Conservation (phyloP, 2,329 filamentous ascomycete genomes). For the Xylariomycetidae sp. region DNA sequence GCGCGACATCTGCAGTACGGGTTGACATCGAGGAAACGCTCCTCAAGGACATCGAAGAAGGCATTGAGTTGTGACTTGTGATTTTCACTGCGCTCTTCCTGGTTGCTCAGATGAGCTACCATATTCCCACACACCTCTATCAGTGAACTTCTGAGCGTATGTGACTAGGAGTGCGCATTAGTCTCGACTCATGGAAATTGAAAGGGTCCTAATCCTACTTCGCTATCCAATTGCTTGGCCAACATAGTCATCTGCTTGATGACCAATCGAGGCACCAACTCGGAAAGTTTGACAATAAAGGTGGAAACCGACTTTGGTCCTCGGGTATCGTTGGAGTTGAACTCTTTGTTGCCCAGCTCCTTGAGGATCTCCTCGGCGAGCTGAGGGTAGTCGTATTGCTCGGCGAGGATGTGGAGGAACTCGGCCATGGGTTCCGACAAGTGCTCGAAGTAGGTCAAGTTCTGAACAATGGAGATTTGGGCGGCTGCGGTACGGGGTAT, state of each 20-base stretch:
- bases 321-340: constrained; percentile 92
- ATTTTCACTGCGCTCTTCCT: constrained; percentile 87
- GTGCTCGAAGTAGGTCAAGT: constrained; percentile 96
- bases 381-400: constrained; percentile 97
- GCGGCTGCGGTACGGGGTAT: constrained; percentile 56
- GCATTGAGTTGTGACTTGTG: constrained; percentile 93
- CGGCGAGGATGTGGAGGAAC: constrained; percentile 89
- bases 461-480: constrained; percentile 97
- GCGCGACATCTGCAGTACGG: constrained; percentile 90
- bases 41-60: constrained; percentile 94
- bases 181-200: constrained; percentile 1
- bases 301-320: constrained; percentile 94
- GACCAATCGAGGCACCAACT: constrained; percentile 83
- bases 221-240: constrained; percentile 91
- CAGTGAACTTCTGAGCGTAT: constrained; percentile 86
- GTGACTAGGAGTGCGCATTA: constrained; percentile 54
- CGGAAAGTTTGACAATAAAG: constrained; percentile 90
- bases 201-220: constrained; percentile 46
- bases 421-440: constrained; percentile 99
- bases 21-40: constrained; percentile 93
- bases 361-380: constrained; percentile 88
- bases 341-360: constrained; percentile 95
- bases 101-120: constrained; percentile 82
- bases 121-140: constrained; percentile 98
- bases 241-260: constrained; percentile 97